These are phyloP conservation scores for Henckelia pumila DNA, from an alignment of 257 asterid genomes.

Conservation along the genomic window DNA sequence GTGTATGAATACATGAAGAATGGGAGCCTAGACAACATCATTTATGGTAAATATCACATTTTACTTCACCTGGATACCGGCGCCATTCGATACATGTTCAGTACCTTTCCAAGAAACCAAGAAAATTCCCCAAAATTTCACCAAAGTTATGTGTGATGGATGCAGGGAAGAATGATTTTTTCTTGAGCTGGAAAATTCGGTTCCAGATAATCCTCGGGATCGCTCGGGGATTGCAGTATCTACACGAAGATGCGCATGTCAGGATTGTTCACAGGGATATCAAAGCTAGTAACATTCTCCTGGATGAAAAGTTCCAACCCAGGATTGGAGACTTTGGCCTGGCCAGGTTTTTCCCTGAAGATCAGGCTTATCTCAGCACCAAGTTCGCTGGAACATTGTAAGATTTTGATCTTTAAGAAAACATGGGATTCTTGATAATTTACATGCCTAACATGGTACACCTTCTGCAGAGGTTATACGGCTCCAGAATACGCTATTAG, in stretches of 20 bases:
- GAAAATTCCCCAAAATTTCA: neutral
- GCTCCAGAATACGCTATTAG: constrained; percentile 79
- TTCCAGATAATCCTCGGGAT: constrained; percentile 72
- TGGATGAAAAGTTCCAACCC: constrained; percentile 71
- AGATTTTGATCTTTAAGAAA: constrained; percentile 22
- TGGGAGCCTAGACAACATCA: constrained; percentile 64
- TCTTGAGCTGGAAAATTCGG: constrained; percentile 62
- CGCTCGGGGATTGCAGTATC: constrained; percentile 78
- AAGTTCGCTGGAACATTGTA: constrained; percentile 85
- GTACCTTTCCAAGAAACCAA: neutral
- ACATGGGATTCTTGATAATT: no score
- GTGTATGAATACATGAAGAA: constrained; percentile 84
- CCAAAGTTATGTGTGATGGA: constrained; percentile 7
- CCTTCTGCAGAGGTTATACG: constrained; percentile 59
- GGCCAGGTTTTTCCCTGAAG: constrained; percentile 88
- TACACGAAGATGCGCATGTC: constrained; percentile 78
- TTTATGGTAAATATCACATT: constrained; percentile 46
- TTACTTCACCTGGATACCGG: no score
- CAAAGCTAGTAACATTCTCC: constrained; percentile 85
- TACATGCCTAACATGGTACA: neutral
- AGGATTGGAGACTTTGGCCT: constrained; percentile 82
- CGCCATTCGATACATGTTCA: no score
- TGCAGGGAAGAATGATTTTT: constrained; percentile 50
- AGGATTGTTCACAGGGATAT: no score
- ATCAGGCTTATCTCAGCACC: constrained; percentile 87